These are phyloP conservation scores for Madurella fahalii DNA, from an alignment of 2,329 filamentous ascomycete genomes.

Conservation along the genomic window DNA sequence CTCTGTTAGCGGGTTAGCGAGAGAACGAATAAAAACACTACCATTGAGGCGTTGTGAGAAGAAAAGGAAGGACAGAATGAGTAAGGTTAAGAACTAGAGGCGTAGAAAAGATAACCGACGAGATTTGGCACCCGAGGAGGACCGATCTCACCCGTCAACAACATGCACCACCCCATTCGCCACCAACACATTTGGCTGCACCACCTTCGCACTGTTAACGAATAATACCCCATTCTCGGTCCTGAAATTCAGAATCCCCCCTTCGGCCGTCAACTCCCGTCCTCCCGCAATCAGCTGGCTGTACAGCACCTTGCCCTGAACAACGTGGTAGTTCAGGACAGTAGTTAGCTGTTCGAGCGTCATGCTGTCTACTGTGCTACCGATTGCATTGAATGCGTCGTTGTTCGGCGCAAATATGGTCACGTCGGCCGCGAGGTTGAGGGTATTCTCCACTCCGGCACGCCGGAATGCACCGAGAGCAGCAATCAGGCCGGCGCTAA, in stretches of 20 bases:
- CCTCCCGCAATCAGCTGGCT: conserved; percentile 35
- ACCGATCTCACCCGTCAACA: conserved; percentile 54
- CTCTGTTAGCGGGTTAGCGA: conserved; percentile 31
- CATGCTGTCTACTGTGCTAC: conserved; percentile 46
- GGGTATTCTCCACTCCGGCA: conserved; percentile 38
- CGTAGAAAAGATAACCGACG: too few species aligned
- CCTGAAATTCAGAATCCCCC: conserved; percentile 44
- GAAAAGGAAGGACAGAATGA: conserved; percentile 3
- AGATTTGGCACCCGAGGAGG: too few species aligned
- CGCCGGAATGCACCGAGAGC: conserved; percentile 43
- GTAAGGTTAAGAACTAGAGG: too few species aligned
- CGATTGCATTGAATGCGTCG: conserved; percentile 55
- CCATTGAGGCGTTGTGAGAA: too few species aligned
- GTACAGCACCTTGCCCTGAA: conserved; percentile 53
- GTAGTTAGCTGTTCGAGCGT: conserved; percentile 43
- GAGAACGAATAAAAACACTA: not conserved
- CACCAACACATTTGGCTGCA: conserved; percentile 45
- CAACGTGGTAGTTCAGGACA: conserved; percentile 62
- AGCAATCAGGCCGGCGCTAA: conserved; percentile 42
- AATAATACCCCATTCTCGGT: conserved; percentile 40
- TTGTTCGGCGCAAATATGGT: conserved; percentile 64
- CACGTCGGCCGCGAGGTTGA: conserved; percentile 43
- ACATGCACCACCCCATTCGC: conserved; percentile 56
- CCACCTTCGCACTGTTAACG: conserved; percentile 48
- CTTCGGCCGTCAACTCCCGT: conserved; percentile 38